phyloP scores from a whole-genome alignment of 164 flowering plant species.

The Paratinospora sagittata region DNA sequence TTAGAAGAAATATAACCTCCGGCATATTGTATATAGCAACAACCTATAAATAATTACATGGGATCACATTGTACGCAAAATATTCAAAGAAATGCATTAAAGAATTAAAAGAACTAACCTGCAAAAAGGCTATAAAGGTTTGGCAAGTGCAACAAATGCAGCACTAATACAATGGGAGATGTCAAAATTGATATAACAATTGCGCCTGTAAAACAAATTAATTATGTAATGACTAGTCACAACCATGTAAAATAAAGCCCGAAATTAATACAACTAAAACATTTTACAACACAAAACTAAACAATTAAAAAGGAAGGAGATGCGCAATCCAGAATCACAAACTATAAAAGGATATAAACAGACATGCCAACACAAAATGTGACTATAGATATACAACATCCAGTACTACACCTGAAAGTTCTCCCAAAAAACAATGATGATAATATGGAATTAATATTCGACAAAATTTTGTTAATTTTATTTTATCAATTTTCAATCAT shows the following conservation, averaged over 20 bases:
- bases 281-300: neutral
- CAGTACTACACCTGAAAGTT: neutral
- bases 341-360: neutral
- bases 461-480: too few species aligned
- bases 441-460: too few species aligned
- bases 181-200: constrained; percentile 57
- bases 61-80: neutral
- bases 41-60: neutral
- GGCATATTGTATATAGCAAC: neutral
- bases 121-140: constrained; percentile 69
- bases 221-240: neutral
- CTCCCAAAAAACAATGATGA: neutral
- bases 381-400: neutral
- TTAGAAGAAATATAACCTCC: too few species aligned
- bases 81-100: neutral
- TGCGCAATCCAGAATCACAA: neutral
- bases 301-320: neutral
- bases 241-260: neutral
- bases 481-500: too few species aligned
- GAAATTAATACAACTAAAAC: neutral
- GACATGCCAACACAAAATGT: neutral
- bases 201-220: constrained; percentile 48
- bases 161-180: constrained; percentile 45
- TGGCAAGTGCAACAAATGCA: constrained; percentile 49
- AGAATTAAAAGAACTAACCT: constrained; percentile 38